Percentiles rank a stretch among this genome's conserved stretches.
Evolutionary conservation across 1,284 basidiomycete genomes (phyloP).

Genomic region (Boletellus sp.): DNA sequence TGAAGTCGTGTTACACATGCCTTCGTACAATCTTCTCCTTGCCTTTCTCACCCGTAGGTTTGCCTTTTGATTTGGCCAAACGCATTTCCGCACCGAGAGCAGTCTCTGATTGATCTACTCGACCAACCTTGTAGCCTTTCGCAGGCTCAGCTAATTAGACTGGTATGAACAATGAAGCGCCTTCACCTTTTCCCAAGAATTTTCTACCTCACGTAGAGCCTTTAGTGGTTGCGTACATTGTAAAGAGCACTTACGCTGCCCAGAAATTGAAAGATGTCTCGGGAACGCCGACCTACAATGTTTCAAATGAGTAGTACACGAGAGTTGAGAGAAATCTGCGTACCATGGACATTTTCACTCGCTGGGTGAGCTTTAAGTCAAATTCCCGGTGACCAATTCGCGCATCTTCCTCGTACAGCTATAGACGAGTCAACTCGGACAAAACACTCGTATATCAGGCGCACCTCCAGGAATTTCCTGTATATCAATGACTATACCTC

Average conservation of each 20-base stretch:
- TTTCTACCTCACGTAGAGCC: slow-evolving; percentile 43
- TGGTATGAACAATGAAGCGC: neutral
- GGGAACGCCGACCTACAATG: slow-evolving; percentile 84
- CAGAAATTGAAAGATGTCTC: slow-evolving; percentile 92
- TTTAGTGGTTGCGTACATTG: slow-evolving; percentile 5
- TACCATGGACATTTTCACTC: slow-evolving; percentile 99
- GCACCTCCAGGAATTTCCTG: slow-evolving; percentile 71
- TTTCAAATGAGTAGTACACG: slow-evolving; percentile 5
- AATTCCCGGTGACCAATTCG: slow-evolving; percentile 88
- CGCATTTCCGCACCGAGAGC: slow-evolving; percentile 83
- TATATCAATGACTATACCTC: neutral
- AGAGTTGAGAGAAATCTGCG: slow-evolving; percentile 12
- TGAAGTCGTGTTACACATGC: slow-evolving; percentile 31
- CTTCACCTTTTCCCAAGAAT: slow-evolving; percentile 73
- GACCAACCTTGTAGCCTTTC: slow-evolving; percentile 94
- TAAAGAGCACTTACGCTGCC: slow-evolving; percentile 63
- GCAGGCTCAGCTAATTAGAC: slow-evolving; percentile 8
- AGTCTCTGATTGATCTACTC: slow-evolving; percentile 96
- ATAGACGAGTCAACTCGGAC: slow-evolving; percentile 24
- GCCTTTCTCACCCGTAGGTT: slow-evolving; percentile 43
- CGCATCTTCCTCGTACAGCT: slow-evolving; percentile 96
- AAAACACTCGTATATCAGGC: neutral
- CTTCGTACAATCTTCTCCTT: slow-evolving; percentile 82
- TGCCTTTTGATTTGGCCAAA: slow-evolving; percentile 67
- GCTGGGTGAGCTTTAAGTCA: slow-evolving; percentile 85